Percentiles rank a stretch among this genome's conserved stretches.
Conservation (phyloP, 192 early-diverging fungal genomes). For the Coemansia aciculifera region DNA sequence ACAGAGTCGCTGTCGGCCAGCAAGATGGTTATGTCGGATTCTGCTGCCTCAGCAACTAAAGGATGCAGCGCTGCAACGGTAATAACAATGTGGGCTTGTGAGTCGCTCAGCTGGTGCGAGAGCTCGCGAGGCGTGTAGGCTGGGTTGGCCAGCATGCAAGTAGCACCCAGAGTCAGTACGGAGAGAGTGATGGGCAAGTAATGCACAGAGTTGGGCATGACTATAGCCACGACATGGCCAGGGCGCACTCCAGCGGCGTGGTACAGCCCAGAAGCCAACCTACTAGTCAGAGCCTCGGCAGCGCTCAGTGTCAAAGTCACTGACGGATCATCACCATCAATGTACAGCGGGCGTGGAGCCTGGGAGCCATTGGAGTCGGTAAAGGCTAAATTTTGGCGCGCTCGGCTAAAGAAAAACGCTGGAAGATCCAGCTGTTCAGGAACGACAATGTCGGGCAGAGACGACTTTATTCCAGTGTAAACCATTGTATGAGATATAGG, state of each 20-base stretch:
- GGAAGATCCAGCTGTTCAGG: constrained; percentile 12
- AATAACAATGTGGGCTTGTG: constrained; percentile 64
- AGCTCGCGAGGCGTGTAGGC: constrained; percentile 78
- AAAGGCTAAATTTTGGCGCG: constrained; percentile 7
- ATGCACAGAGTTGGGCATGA: constrained; percentile 53
- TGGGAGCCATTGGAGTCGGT: background rate
- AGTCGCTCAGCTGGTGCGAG: constrained; percentile 73
- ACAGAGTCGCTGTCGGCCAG: constrained; percentile 16
- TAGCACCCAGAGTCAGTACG: constrained; percentile 62
- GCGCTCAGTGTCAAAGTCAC: constrained; percentile 9
- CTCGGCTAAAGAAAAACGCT: constrained; percentile 17
- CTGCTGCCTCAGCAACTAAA: constrained; percentile 17
- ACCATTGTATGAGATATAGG: background rate
- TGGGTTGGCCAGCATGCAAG: constrained; percentile 76
- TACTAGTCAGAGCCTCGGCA: constrained; percentile 15
- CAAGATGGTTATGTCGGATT: constrained; percentile 27
- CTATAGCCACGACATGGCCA: constrained; percentile 67
- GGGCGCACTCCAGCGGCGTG: constrained; percentile 58
- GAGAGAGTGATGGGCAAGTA: constrained; percentile 65
- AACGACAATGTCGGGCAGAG: constrained; percentile 8
- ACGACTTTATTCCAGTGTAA: background rate
- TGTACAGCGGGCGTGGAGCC: constrained; percentile 21
- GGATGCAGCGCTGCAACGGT: constrained; percentile 44
- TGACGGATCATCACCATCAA: constrained; percentile 8
- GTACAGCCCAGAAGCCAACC: constrained; percentile 38